These are phyloP conservation scores for Moniliophthora roreri DNA, from an alignment of 1,284 basidiomycete genomes.

Conservation along the genomic window DNA sequence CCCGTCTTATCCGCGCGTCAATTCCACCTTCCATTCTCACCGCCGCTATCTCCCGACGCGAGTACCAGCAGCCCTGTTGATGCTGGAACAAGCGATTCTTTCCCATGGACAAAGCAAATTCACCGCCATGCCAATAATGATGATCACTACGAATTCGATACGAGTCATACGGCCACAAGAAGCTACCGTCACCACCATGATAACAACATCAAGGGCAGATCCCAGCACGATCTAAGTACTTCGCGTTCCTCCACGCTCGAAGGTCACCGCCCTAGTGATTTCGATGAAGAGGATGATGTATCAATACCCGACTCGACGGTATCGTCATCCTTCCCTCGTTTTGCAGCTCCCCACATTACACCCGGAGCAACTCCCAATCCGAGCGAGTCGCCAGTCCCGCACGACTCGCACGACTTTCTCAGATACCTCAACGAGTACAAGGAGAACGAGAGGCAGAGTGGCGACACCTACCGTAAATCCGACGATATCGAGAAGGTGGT, in stretches of 20 bases:
- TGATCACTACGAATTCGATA: conserved; percentile 12
- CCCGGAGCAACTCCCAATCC: conserved; percentile 1
- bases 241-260: conserved; percentile 10
- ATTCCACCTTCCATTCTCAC: conserved; percentile 27
- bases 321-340: conserved; percentile 33
- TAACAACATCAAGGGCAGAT: neutral
- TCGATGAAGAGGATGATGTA: conserved; percentile 15
- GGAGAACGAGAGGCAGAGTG: neutral
- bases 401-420: conserved; percentile 8
- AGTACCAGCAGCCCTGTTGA: too few relatives aligned
- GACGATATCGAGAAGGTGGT: neutral
- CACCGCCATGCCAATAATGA: neutral
- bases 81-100: too few relatives aligned
- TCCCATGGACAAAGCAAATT: too few relatives aligned
- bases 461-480: neutral
- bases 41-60: conserved; percentile 11
- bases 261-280: conserved; percentile 1
- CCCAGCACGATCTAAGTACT: conserved; percentile 21
- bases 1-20: conserved; percentile 21
- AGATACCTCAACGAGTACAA: conserved; percentile 11
- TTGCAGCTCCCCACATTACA: conserved; percentile 25
- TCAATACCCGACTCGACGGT: conserved; percentile 19
- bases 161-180: conserved; percentile 14
- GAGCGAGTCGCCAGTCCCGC: conserved; percentile 3
- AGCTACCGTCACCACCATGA: neutral